Evolutionary conservation across 352 stramenopile species (phyloP).

Genomic region (Phytophthora meadii): DNA sequence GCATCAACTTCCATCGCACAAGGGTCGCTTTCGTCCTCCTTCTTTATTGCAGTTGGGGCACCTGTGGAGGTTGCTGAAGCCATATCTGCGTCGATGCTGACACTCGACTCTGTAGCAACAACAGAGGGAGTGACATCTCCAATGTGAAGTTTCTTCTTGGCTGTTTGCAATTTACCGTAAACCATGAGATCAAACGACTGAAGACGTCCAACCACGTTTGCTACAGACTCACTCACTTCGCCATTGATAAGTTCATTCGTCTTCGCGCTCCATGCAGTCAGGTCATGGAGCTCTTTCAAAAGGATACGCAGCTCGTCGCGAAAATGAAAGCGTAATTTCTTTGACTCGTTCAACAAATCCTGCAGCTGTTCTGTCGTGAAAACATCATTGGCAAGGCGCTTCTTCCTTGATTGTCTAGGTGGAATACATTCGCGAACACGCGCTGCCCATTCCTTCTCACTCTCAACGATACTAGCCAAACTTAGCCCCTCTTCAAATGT

Average conservation of each 20-base stretch:
- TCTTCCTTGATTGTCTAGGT: conserved; percentile 82
- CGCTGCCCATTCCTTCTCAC: conserved; percentile 71
- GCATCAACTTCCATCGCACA: conserved; percentile 39
- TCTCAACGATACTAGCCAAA: conserved; percentile 62
- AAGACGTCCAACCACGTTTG: conserved; percentile 51
- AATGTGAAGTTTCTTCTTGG: conserved; percentile 54
- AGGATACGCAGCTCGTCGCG: conserved; percentile 80
- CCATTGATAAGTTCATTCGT: conserved; percentile 58
- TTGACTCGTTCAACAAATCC: conserved; percentile 64
- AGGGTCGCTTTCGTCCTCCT: conserved; percentile 20
- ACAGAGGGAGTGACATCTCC: conserved; percentile 13
- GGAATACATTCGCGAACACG: conserved; percentile 78
- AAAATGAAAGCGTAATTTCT: conserved; percentile 71
- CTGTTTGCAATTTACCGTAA: conserved; percentile 64
- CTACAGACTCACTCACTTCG: conserved; percentile 45
- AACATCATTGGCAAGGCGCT: conserved; percentile 64
- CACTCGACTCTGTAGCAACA: conserved; percentile 1
- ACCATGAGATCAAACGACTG: conserved; percentile 68
- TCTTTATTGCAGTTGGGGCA: conserved; percentile 10
- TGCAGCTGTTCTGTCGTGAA: conserved; percentile 71
- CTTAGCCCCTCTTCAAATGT: conserved; percentile 72
- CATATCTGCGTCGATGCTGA: conserved; percentile 17
- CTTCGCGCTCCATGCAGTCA: conserved; percentile 69
- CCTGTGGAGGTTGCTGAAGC: conserved; percentile 5
- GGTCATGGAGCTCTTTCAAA: conserved; percentile 74